phyloP scores from a whole-genome alignment of 108 stramenopile genomes.

The Poteriospumella lacustris region DNA sequence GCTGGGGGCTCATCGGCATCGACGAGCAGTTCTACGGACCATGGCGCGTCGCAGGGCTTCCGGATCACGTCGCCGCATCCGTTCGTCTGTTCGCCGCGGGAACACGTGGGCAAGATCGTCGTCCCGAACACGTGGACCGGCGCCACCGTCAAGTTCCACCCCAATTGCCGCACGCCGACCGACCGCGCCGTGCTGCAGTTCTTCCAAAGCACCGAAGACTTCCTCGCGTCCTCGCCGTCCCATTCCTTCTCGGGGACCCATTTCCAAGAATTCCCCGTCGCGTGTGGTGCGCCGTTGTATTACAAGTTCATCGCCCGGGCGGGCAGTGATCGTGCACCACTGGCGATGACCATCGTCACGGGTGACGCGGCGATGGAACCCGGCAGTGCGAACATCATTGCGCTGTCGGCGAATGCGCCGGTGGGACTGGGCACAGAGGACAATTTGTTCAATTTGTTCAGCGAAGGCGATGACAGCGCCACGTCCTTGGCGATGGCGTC shows the following conservation, averaged over 20 bases:
- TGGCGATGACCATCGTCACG: too few relatives aligned
- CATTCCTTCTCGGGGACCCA: background rate
- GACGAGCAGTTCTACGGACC: too few relatives aligned
- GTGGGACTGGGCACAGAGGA: background rate
- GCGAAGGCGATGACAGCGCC: background rate
- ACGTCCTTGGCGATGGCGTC: background rate
- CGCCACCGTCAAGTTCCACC: background rate
- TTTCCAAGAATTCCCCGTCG: background rate
- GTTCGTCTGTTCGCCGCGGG: background rate
- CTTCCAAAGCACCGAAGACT: background rate
- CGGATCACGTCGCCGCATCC: too few relatives aligned
- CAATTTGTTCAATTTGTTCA: conserved; percentile 17
- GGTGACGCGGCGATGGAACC: background rate
- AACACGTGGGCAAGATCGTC: background rate
- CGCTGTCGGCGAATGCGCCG: background rate
- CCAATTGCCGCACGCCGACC: background rate
- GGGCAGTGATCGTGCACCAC: background rate
- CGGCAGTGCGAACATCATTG: background rate
- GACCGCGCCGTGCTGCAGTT: background rate
- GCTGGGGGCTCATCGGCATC: too few relatives aligned
- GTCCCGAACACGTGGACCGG: background rate
- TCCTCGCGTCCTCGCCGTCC: background rate
- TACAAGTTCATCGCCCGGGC: background rate
- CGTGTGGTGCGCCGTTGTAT: background rate
- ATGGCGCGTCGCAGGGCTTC: too few relatives aligned